Percentiles rank a stretch among this genome's conserved stretches.
Conservation (phyloP, 441 rosid species). For the Mallotus japonicus region DNA sequence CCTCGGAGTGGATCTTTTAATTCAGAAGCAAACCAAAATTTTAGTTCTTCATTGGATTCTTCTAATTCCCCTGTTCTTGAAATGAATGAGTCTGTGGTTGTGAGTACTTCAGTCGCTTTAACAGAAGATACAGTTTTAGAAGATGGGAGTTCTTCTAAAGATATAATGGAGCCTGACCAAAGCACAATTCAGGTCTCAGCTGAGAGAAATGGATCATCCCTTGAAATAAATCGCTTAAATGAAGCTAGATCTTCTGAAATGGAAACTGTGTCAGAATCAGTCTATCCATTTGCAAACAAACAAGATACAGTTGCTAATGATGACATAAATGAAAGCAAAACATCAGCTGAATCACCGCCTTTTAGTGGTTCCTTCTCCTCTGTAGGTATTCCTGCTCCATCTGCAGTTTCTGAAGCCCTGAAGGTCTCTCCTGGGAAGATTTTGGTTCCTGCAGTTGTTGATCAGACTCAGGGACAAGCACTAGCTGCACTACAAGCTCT, state of each 20-base stretch:
- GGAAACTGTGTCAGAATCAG: constrained; percentile 35
- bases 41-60: constrained; percentile 28
- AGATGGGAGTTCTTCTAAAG: constrained; percentile 33
- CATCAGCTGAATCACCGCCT: constrained; percentile 32
- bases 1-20: constrained; percentile 30
- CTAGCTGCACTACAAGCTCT: constrained; percentile 77
- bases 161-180: constrained; percentile 34
- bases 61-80: constrained; percentile 27
- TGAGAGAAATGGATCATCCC: constrained; percentile 36
- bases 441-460: constrained; percentile 72
- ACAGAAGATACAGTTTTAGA: constrained; percentile 34
- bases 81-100: constrained; percentile 32
- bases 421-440: constrained; percentile 73
- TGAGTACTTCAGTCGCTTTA: constrained; percentile 35
- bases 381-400: constrained; percentile 92
- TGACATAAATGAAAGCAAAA: constrained; percentile 31
- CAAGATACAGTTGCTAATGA: constrained; percentile 30
- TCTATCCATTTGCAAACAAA: constrained; percentile 35
- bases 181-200: constrained; percentile 30
- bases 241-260: constrained; percentile 38
- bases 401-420: constrained; percentile 56
- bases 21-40: constrained; percentile 28
- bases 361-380: constrained; percentile 44
- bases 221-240: constrained; percentile 35
- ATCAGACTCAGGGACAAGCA: constrained; percentile 93